Evolutionary conservation across 148 eudicot species (phyloP).

Genomic region (Silene latifolia): DNA sequence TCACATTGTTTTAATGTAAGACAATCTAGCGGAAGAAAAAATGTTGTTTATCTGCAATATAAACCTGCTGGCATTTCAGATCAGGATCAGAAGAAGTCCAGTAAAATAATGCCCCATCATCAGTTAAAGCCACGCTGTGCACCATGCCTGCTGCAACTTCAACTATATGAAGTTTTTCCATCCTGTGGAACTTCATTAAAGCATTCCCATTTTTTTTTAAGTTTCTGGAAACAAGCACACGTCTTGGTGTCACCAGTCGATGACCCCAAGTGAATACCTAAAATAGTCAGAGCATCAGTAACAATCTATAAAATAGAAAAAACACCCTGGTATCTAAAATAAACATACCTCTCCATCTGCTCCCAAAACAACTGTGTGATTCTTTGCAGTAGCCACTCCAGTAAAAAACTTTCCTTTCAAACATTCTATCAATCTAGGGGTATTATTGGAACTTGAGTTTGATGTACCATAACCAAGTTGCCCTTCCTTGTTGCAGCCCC

Average conservation of each 20-base stretch:
- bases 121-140: slow-evolving; percentile 85
- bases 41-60: not conserved
- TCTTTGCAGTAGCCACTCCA: slow-evolving; percentile 75
- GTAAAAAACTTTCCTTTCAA: slow-evolving; percentile 77
- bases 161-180: slow-evolving; percentile 73
- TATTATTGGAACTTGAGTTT: slow-evolving; percentile 90
- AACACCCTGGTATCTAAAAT: slow-evolving; percentile 6
- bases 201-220: slow-evolving; percentile 66
- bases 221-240: slow-evolving; percentile 69
- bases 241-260: slow-evolving; percentile 91
- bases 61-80: slow-evolving; percentile 88
- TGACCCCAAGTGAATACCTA: slow-evolving; percentile 99
- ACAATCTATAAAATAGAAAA: not conserved
- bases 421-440: slow-evolving; percentile 82
- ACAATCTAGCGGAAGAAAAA: not conserved
- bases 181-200: slow-evolving; percentile 68
- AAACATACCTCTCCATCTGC: slow-evolving; percentile 88
- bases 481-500: slow-evolving; percentile 99
- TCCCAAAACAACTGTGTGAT: slow-evolving; percentile 86
- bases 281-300: slow-evolving; percentile 16
- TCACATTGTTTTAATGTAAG: no score
- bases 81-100: slow-evolving; percentile 91
- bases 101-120: slow-evolving; percentile 84
- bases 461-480: slow-evolving; percentile 99
- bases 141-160: slow-evolving; percentile 82